Base-by-base conservation (phyloP, 129 eudicot genomes). In the Saussurea involucrata region DNA sequence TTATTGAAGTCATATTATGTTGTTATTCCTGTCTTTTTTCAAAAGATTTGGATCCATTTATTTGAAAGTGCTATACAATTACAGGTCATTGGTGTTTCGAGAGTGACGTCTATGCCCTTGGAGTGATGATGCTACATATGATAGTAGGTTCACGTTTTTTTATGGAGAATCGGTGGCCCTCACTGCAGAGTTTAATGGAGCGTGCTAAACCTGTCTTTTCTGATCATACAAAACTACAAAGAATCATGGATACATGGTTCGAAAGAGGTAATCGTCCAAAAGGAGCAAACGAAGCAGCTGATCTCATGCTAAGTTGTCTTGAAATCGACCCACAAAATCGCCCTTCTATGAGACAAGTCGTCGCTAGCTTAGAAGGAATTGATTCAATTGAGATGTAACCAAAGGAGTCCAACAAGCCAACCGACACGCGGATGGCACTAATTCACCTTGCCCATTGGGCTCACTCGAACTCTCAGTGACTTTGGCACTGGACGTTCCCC, bases 91-190 rank as follows among this genome's bases (percentile, higher is more conserved):
- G 79, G 75, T 57, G 46, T 40, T 68, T 32, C n/a, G 69, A 83
- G 76, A 86, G 83, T 64, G 90, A 83, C 49, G 77, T 86, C 40
- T 83, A 83, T 55, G 72, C 80, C 40, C 68, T 86, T 71, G 87
- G 90, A 40, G 83, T 86, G 21, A 70, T 86, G 65, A 64, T 83
- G 82, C 20, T 86, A 65, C 82, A 78, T 31, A 36, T 86, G 58
- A 71, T 79, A 53, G 73, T 68, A 31, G 83, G 90, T 63, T 53
- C 40, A 57, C 63, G 55, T 17, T 69, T 71, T 34, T 18, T 57
- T 31, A 68, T 63, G 33, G 37, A 1, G 29, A 21, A 76, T 33
- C 33, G 61, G 13, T 66, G 75, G 24, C 11, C 32, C n/a, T 22
- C 58, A 22, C 63, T 40, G 46, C 57, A 55, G 20, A 58, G 63